A percentile compares a stretch with the other conserved stretches of the same genome.
Conservation (phyloP, 768 basidiomycete species). For the Hydnum rufescens region DNA sequence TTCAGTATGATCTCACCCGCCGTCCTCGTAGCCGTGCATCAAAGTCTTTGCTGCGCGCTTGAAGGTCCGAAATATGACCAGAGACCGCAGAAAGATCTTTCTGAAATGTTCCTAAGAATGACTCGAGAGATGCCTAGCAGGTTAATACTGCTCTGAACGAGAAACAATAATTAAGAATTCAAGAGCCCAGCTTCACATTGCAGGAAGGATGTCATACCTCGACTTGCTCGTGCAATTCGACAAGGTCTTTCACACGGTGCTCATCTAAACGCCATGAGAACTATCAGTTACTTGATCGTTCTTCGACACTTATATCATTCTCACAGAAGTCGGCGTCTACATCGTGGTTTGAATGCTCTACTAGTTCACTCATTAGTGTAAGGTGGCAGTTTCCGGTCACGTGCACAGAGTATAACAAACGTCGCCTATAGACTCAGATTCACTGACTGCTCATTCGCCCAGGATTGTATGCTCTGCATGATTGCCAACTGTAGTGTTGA, state of each 20-base stretch:
- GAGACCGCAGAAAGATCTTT: constrained; percentile 86
- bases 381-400: too few species aligned
- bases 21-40: constrained; percentile 71
- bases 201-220: constrained; percentile 31
- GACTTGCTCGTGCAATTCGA: constrained; percentile 83
- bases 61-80: constrained; percentile 87
- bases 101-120: constrained; percentile 90
- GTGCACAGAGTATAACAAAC: background rate
- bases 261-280: constrained; percentile 12
- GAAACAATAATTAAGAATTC: background rate
- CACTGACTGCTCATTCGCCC: background rate
- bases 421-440: background rate
- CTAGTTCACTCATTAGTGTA: background rate
- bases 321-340: background rate
- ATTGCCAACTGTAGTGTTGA: too few species aligned
- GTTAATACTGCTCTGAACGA: constrained; percentile 54
- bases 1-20: constrained; percentile 31
- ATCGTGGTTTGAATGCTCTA: background rate
- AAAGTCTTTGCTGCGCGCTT: constrained; percentile 76
- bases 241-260: constrained; percentile 39
- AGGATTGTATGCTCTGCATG: too few species aligned
- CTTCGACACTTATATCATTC: background rate
- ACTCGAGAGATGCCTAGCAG: constrained; percentile 74
- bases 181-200: background rate
- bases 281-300: background rate